phyloP scores from a whole-genome alignment of 345 rosid species.

The Linum lewisii region DNA sequence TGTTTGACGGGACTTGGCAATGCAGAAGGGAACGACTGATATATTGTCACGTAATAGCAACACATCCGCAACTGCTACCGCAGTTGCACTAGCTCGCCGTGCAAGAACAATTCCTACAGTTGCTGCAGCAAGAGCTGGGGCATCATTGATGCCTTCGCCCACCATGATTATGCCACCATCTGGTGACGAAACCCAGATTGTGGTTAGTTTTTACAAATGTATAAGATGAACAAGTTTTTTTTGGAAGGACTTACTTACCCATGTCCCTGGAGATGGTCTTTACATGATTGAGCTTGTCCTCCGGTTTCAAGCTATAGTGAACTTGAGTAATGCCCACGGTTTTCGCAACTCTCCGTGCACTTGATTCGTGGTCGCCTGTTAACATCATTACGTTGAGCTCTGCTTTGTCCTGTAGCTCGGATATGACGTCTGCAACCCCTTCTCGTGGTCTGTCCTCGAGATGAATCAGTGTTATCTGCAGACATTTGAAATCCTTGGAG shows the following conservation, averaged over 20 bases:
- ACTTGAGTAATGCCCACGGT: conserved; percentile 79
- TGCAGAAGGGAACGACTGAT: conserved; percentile 78
- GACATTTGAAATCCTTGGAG: neutral
- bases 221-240: neutral
- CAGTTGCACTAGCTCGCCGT: conserved; percentile 96
- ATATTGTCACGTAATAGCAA: conserved; percentile 65
- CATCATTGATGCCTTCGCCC: conserved; percentile 98
- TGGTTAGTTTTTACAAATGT: neutral
- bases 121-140: conserved; percentile 96
- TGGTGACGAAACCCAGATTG: conserved; percentile 21
- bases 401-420: conserved; percentile 53
- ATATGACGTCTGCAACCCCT: conserved; percentile 66
- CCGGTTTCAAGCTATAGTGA: conserved; percentile 79
- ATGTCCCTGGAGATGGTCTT: conserved; percentile 61
- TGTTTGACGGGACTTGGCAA: conserved; percentile 82
- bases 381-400: conserved; percentile 73
- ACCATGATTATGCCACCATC: conserved; percentile 96
- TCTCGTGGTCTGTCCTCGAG: conserved; percentile 91
- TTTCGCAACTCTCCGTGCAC: conserved; percentile 92
- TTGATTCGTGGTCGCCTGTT: conserved; percentile 89
- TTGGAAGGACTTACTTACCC: conserved; percentile 33
- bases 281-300: conserved; percentile 78
- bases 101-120: conserved; percentile 94
- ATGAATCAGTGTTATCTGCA: conserved; percentile 84
- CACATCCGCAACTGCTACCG: conserved; percentile 86